Evolutionary conservation across 352 stramenopile species (phyloP).

Genomic region (Saprolegnia parasitica): DNA sequence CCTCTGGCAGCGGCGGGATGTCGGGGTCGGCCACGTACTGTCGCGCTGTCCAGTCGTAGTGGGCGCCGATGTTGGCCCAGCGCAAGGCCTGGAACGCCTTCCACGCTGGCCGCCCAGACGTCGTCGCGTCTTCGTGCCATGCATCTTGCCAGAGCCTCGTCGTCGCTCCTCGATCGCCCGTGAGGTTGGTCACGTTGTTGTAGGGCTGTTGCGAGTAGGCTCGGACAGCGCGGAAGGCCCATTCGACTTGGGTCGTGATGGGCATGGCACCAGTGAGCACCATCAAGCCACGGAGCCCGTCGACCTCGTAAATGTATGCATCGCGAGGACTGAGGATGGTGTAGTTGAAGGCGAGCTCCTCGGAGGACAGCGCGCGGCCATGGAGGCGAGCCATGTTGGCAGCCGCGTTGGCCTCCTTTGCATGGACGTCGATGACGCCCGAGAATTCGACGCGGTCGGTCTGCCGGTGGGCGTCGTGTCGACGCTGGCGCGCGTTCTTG

Average conservation of each 20-base stretch:
- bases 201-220: constrained; percentile 24
- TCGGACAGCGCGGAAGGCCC: constrained; percentile 21
- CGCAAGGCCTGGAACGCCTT: constrained; percentile 23
- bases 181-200: constrained; percentile 25
- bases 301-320: constrained; percentile 17
- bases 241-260: constrained; percentile 15
- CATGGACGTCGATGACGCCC: constrained; percentile 24
- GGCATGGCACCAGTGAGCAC: constrained; percentile 27
- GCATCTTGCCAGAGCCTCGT: constrained; percentile 16
- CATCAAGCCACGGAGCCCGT: constrained; percentile 6
- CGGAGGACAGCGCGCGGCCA: background rate
- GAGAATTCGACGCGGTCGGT: constrained; percentile 17
- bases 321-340: constrained; percentile 3
- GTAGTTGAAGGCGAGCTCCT: background rate
- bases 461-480: background rate
- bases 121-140: constrained; percentile 20
- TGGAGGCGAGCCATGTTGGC: constrained; percentile 7
- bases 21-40: constrained; percentile 15
- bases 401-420: background rate
- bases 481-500: constrained; percentile 19
- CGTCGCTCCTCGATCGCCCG: constrained; percentile 6
- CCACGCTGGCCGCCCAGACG: background rate
- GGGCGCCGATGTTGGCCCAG: constrained; percentile 24
- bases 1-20: constrained; percentile 19
- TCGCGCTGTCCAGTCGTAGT: constrained; percentile 27